Evolutionary conservation across 108 stramenopile species (phyloP).

Genomic region (Skeletonema costatum): DNA sequence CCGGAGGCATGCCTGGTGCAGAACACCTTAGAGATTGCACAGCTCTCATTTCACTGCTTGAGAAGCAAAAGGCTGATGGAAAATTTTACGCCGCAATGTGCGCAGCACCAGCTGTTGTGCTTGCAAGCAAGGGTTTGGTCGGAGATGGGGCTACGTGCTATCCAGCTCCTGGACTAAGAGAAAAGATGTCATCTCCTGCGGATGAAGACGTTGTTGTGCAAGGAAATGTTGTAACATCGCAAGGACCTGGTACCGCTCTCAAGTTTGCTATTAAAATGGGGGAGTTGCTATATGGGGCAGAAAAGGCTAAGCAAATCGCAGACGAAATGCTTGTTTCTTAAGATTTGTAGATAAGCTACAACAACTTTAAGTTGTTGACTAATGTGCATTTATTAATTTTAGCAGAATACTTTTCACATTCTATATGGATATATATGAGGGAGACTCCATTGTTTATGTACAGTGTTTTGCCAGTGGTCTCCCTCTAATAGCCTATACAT

Average conservation of each 20-base stretch:
- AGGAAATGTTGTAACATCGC: conserved; percentile 67
- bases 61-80: conserved; percentile 64
- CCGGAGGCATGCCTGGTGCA: conserved; percentile 88
- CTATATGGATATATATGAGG: neutral
- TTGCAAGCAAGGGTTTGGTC: conserved; percentile 73
- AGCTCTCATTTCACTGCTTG: conserved; percentile 64
- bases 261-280: conserved; percentile 68
- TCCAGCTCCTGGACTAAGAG: conserved; percentile 78
- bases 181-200: conserved; percentile 51
- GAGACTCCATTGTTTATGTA: neutral
- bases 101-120: conserved; percentile 88
- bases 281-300: conserved; percentile 50
- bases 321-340: conserved; percentile 36
- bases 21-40: conserved; percentile 78
- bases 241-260: conserved; percentile 84
- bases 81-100: conserved; percentile 85
- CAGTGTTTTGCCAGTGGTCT: neutral
- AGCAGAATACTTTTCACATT: neutral
- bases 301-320: conserved; percentile 47
- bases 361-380: neutral
- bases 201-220: conserved; percentile 71
- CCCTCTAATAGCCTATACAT: neutral
- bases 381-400: neutral
- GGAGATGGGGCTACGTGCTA: conserved; percentile 88
- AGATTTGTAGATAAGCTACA: neutral